Evolutionary conservation across 1,139 yeast genomes (phyloP).

Genomic region (Candida buenavistaensis): DNA sequence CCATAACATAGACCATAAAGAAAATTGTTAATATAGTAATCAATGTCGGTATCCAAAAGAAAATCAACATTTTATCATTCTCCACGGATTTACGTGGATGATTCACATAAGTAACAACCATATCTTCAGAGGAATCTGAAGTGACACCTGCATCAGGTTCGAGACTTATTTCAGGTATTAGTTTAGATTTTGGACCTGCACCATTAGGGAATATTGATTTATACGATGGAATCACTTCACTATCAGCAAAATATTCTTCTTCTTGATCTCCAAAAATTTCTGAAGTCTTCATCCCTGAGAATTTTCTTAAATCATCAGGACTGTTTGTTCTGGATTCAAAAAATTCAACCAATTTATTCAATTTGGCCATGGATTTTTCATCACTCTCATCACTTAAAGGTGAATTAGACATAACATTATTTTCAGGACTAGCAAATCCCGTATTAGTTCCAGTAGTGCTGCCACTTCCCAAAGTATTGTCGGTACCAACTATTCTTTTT

Average conservation of each 20-base stretch:
- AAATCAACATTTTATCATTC: constrained; percentile 81
- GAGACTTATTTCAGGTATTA: constrained; percentile 6
- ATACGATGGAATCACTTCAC: constrained; percentile 4
- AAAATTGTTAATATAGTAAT: constrained; percentile 52
- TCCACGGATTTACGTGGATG: constrained; percentile 65
- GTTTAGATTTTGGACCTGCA: neutral
- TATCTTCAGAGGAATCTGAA: constrained; percentile 53
- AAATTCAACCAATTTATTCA: constrained; percentile 40
- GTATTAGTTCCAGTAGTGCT: constrained; percentile 12
- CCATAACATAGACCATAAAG: constrained; percentile 51
- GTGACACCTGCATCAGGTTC: constrained; percentile 24
- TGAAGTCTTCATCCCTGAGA: constrained; percentile 6
- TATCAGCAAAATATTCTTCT: constrained; percentile 7
- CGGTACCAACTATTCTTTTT: constrained; percentile 75
- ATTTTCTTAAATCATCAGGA: constrained; percentile 27
- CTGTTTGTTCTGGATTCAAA: constrained; percentile 57
- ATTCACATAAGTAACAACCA: constrained; percentile 55
- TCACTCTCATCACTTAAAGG: constrained; percentile 53
- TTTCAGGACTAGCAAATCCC: constrained; percentile 7
- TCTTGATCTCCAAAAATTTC: constrained; percentile 6
- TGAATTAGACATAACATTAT: constrained; percentile 5
- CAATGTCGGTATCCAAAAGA: constrained; percentile 84
- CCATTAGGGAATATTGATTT: constrained; percentile 3
- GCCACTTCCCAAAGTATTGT: constrained; percentile 18
- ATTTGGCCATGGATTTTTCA: constrained; percentile 48